Conservation (phyloP, 1,139 yeast genomes). For the Sugiyamaella grinbergsii region DNA sequence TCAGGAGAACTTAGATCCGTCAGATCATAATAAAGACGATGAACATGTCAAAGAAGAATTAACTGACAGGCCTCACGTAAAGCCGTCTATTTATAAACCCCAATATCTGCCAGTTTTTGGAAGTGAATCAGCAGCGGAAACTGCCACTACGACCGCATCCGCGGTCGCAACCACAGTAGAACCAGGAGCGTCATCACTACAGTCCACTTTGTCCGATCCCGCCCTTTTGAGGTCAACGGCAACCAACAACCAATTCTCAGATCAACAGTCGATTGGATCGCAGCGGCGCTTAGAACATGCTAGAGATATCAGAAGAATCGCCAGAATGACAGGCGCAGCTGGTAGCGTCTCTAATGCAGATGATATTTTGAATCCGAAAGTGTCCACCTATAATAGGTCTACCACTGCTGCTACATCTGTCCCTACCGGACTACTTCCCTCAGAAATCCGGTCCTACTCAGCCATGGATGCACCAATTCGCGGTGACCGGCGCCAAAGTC, state of each 20-base stretch:
- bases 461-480: conserved; percentile 10
- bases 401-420: background rate
- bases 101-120: conserved; percentile 7
- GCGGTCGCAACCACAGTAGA: background rate
- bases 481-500: too few species aligned
- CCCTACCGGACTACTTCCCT: background rate
- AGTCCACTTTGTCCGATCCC: background rate
- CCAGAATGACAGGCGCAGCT: conserved; percentile 19
- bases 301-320: conserved; percentile 18
- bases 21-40: background rate
- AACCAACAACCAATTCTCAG: background rate
- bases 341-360: conserved; percentile 12
- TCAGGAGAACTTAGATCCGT: background rate
- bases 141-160: background rate
- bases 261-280: background rate
- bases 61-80: background rate
- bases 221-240: background rate
- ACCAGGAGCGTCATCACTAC: too few species aligned
- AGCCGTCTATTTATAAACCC: conserved; percentile 10
- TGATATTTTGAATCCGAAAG: conserved; percentile 13
- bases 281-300: conserved; percentile 16
- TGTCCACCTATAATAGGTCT: background rate
- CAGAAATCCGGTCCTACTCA: background rate
- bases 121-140: background rate
- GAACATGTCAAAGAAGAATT: background rate